Conservation (phyloP, 1,284 basidiomycete species). For the Sphagnurus paluster region DNA sequence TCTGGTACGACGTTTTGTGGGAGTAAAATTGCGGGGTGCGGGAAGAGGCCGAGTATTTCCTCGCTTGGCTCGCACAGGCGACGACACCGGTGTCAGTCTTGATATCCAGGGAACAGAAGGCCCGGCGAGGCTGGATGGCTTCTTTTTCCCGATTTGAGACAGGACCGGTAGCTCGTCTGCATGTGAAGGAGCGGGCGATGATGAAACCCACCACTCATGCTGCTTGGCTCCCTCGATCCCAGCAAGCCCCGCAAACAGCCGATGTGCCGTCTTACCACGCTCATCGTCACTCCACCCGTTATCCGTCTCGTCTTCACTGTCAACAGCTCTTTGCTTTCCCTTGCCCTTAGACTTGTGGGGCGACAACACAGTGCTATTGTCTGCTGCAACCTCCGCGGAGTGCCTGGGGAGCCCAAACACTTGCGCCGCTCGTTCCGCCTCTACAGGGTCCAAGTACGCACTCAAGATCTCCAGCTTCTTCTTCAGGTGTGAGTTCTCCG, state of each 20-base stretch:
- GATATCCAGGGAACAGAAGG: slow-evolving; percentile 11
- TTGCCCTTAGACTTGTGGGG: slow-evolving; percentile 18
- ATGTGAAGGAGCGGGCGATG: slow-evolving; percentile 19
- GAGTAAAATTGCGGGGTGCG: background rate
- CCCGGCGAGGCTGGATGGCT: background rate
- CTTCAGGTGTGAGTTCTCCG: slow-evolving; percentile 43
- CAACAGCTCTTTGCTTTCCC: slow-evolving; percentile 20
- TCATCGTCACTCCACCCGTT: slow-evolving; percentile 43
- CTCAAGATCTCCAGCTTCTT: slow-evolving; percentile 45
- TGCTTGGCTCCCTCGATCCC: slow-evolving; percentile 31
- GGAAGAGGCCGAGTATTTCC: background rate
- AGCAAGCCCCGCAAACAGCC: slow-evolving; percentile 42
- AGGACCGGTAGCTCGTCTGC: background rate
- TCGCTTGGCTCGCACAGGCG: slow-evolving; percentile 8
- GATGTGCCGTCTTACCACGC: slow-evolving; percentile 48
- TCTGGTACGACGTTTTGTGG: background rate
- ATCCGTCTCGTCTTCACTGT: slow-evolving; percentile 45
- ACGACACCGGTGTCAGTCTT: slow-evolving; percentile 15
- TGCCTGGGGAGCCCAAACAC: slow-evolving; percentile 24
- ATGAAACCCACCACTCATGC: slow-evolving; percentile 30
- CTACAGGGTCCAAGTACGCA: slow-evolving; percentile 39
- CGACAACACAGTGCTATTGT: background rate
- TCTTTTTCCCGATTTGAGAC: slow-evolving; percentile 7
- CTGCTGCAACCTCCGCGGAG: slow-evolving; percentile 1
- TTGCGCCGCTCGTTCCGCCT: slow-evolving; percentile 29